Conservation (phyloP, 1,139 yeast genomes). For the Sporopachydermia cereana region DNA sequence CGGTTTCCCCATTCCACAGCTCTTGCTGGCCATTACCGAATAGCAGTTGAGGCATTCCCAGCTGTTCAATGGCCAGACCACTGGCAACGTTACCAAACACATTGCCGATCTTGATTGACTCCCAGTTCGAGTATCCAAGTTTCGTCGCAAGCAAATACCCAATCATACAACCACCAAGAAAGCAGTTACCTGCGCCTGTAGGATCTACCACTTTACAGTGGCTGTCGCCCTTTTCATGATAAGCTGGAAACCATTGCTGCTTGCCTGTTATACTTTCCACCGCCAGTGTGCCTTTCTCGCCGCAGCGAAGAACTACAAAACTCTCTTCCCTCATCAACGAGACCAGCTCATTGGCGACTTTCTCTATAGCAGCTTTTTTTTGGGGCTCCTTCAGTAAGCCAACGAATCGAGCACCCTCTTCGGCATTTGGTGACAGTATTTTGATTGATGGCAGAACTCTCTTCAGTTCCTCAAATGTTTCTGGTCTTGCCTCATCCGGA, state of each 20-base stretch:
- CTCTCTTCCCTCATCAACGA: slow-evolving; percentile 44
- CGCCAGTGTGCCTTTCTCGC: slow-evolving; percentile 17
- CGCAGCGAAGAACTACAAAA: slow-evolving; percentile 22
- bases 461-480: slow-evolving; percentile 31
- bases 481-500: slow-evolving; percentile 58
- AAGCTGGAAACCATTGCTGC: slow-evolving; percentile 52
- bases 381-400: slow-evolving; percentile 33
- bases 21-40: slow-evolving; percentile 18
- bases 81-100: slow-evolving; percentile 69
- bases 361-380: slow-evolving; percentile 26
- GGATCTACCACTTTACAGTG: slow-evolving; percentile 54
- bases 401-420: slow-evolving; percentile 60
- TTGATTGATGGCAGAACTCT: slow-evolving; percentile 37
- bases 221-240: slow-evolving; percentile 31
- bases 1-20: slow-evolving; percentile 42
- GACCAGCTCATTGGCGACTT: slow-evolving; percentile 33
- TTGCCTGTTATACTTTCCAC: slow-evolving; percentile 1
- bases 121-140: slow-evolving; percentile 9
- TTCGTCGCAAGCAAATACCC: slow-evolving; percentile 33
- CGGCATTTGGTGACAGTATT: slow-evolving; percentile 71
- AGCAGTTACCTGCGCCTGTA: slow-evolving; percentile 90
- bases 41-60: slow-evolving; percentile 50
- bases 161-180: slow-evolving; percentile 68
- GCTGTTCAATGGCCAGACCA: slow-evolving; percentile 63
- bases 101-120: slow-evolving; percentile 34